Conservation (phyloP, 2,329 filamentous ascomycete genomes). For the Zymoseptoria ardabiliae region DNA sequence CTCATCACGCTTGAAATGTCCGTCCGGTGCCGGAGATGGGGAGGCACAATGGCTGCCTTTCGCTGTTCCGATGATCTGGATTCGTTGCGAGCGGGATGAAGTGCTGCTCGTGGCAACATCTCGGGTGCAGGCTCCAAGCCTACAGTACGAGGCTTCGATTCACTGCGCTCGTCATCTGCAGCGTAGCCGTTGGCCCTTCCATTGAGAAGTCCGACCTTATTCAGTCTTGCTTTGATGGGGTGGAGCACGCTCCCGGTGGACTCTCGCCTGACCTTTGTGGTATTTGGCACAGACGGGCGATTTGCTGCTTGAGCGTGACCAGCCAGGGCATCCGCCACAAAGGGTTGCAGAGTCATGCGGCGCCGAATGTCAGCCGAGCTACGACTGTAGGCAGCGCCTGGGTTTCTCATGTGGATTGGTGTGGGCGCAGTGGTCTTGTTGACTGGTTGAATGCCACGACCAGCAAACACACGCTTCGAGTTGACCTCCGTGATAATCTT, state of each 20-base stretch:
- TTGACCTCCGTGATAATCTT: not conserved
- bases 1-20: not conserved
- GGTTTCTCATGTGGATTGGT: not conserved
- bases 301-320: slow-evolving; percentile 12
- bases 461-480: not conserved
- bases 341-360: slow-evolving; percentile 4
- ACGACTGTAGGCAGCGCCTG: not conserved
- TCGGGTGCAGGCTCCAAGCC: slow-evolving; percentile 2
- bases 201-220: slow-evolving; percentile 12
- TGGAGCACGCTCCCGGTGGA: slow-evolving; percentile 17
- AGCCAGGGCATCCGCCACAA: slow-evolving; percentile 8
- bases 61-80: not conserved
- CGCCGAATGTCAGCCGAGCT: not conserved
- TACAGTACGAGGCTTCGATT: not conserved
- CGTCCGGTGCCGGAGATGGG: not conserved
- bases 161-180: not conserved
- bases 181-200: not conserved
- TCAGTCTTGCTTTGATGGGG: slow-evolving; percentile 18
- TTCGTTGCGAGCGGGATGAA: not conserved
- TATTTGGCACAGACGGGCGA: slow-evolving; percentile 16
- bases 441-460: not conserved
- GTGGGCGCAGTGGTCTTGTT: not conserved
- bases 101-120: not conserved
- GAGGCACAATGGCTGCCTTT: not conserved
- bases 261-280: slow-evolving; percentile 12